Conservation (phyloP, 371 early-diverging fungal genomes). For the Mucor velutinosus region DNA sequence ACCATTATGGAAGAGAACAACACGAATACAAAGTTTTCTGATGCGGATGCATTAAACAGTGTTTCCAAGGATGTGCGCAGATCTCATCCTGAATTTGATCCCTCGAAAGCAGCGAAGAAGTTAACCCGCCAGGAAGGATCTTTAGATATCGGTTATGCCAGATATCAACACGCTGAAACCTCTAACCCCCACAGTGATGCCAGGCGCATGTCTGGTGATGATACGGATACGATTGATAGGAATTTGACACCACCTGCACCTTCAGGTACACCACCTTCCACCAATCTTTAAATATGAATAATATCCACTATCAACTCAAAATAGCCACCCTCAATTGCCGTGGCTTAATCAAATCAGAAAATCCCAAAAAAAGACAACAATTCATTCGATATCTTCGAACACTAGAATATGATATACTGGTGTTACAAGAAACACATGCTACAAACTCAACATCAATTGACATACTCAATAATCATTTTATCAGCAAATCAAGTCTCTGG, state of each 20-base stretch:
- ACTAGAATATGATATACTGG: neutral
- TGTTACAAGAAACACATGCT: slow-evolving; percentile 17
- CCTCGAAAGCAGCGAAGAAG: too few relatives aligned
- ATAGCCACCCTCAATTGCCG: slow-evolving; percentile 22
- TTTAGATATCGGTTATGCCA: too few relatives aligned
- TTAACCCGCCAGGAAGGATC: too few relatives aligned
- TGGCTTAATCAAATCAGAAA: slow-evolving; percentile 9
- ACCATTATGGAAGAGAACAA: too few relatives aligned
- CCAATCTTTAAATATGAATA: neutral
- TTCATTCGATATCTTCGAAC: slow-evolving; percentile 5
- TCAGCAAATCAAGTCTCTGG: neutral
- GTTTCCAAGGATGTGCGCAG: neutral
- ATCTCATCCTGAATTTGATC: too few relatives aligned
- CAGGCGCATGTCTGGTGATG: neutral
- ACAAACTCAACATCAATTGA: too few relatives aligned
- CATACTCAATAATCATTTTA: neutral
- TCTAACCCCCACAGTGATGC: too few relatives aligned
- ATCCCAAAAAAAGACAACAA: neutral
- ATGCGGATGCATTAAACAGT: too few relatives aligned
- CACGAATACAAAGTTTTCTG: too few relatives aligned
- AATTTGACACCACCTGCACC: neutral
- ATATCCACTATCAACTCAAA: neutral
- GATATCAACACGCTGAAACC: too few relatives aligned
- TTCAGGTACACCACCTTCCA: neutral
- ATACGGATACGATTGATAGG: too few relatives aligned